Percentiles rank a stretch among this genome's conserved stretches.
phyloP scores from a whole-genome alignment of 129 eudicot species.

The Arctium minus region DNA sequence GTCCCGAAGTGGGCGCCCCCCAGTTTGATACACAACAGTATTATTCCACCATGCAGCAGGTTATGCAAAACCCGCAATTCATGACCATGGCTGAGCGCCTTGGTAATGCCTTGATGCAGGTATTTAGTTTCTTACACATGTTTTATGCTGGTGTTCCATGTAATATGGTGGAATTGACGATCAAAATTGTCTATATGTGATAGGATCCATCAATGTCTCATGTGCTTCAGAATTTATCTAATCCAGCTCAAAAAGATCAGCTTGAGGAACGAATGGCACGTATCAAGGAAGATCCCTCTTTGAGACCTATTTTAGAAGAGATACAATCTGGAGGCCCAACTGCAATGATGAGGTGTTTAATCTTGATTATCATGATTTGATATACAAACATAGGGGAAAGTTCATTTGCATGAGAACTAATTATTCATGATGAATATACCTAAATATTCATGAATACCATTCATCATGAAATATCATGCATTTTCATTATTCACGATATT shows the following conservation, averaged over 20 bases:
- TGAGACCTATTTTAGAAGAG: conserved; percentile 90
- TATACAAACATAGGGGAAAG: neutral
- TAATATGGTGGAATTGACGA: neutral
- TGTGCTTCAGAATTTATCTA: conserved; percentile 76
- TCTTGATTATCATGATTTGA: neutral
- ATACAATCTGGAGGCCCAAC: conserved; percentile 93
- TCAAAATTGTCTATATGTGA: neutral
- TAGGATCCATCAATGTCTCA: conserved; percentile 97
- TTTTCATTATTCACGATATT: too few relatives aligned
- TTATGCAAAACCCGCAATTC: conserved; percentile 96
- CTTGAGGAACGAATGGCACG: conserved; percentile 91
- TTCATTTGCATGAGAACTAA: too few relatives aligned
- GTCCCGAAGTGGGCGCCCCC: conserved; percentile 47
- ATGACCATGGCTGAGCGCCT: conserved; percentile 97
- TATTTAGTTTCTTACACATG: conserved; percentile 9
- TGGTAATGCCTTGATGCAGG: conserved; percentile 92
- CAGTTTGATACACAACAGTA: conserved; percentile 79
- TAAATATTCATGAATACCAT: too few relatives aligned
- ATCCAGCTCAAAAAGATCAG: conserved; percentile 72
- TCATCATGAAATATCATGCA: too few relatives aligned
- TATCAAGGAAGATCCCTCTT: conserved; percentile 83
- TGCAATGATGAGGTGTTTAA: conserved; percentile 90
- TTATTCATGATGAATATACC: too few relatives aligned
- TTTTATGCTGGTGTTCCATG: neutral
- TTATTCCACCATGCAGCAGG: conserved; percentile 88